Evolutionary conservation across 129 eudicot species (phyloP).

Genomic region (Centrapalus pauciflorus): DNA sequence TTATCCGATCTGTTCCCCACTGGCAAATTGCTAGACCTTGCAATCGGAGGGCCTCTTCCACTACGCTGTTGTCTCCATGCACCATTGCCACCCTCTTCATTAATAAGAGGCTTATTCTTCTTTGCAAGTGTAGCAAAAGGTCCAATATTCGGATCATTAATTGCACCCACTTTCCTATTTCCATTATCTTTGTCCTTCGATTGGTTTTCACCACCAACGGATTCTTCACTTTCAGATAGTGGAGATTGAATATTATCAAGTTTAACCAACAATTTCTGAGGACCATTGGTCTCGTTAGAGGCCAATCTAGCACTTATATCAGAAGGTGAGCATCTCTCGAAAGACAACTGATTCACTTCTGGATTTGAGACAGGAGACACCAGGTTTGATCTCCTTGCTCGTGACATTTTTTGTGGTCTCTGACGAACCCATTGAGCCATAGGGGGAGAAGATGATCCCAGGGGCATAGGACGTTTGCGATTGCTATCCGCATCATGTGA

Average conservation of each 20-base stretch:
- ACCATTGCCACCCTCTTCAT: slow-evolving; percentile 50
- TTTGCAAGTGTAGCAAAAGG: slow-evolving; percentile 34
- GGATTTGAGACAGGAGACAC: slow-evolving; percentile 57
- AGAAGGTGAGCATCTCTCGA: slow-evolving; percentile 59
- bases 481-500: slow-evolving; percentile 33
- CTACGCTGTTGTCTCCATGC: slow-evolving; percentile 54
- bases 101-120: slow-evolving; percentile 44
- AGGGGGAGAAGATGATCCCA: slow-evolving; percentile 62
- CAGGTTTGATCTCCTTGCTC: slow-evolving; percentile 66
- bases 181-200: slow-evolving; percentile 39
- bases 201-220: slow-evolving; percentile 56
- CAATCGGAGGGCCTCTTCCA: slow-evolving; percentile 53
- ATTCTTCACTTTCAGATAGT: slow-evolving; percentile 66
- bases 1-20: slow-evolving; percentile 39
- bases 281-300: slow-evolving; percentile 34
- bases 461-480: slow-evolving; percentile 48
- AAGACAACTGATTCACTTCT: slow-evolving; percentile 47
- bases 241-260: slow-evolving; percentile 56
- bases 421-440: slow-evolving; percentile 88
- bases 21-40: slow-evolving; percentile 49
- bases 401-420: slow-evolving; percentile 79
- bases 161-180: slow-evolving; percentile 34
- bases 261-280: slow-evolving; percentile 44
- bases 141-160: slow-evolving; percentile 27
- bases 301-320: slow-evolving; percentile 44